Base-by-base conservation (phyloP, 352 stramenopile genomes). In the Phytophthora rubi region DNA sequence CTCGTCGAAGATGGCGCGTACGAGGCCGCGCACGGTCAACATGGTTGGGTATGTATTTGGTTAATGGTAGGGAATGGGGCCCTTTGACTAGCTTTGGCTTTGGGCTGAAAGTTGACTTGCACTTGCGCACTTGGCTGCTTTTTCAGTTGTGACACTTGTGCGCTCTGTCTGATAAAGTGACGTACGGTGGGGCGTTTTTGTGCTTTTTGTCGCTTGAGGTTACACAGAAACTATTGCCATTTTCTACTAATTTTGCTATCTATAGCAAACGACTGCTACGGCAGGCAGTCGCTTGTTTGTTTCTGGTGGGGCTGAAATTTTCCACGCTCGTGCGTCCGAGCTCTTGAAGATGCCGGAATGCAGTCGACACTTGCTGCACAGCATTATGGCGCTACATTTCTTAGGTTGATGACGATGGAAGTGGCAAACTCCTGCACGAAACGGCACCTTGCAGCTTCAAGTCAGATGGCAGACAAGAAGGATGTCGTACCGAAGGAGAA, bases 1-100 rank as follows among this genome's bases (percentile, higher is more conserved):
- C 28, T 78, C 63, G 44, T 81, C 70, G 59, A 81, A 79, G 55
- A 83, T 79, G 57, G 72, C 65, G 62, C 72, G 76, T 32, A 83
- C 62, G 65, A 83, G 69, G 33, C 63, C 49, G 26, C 76, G 76
- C 55, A 80, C 33, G 33, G 37, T 69, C 10, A 74, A 44, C 76
- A 83, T 83, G n/a, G 6, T 18, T 4, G 42, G 16, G 47, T n/a
- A 42, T 21, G 44, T 39, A 59, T 21, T 30, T 30, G 26, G 28
- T 56, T 60, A 49, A 58, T 18, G 49, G 39, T 61, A 30, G 6
- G 8, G 9, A 8, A 10, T 16, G 57, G 28, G 28, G 28, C 16
- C 10, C 39, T 48, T 48, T 48, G 42, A 48, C 42, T 48, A 48
- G 16, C 42, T 48, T 48, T 21, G 16, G 42, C 23, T 21, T 21